phyloP scores from a whole-genome alignment of 2,329 filamentous ascomycete genomes.

The Colletotrichum spaethianum region DNA sequence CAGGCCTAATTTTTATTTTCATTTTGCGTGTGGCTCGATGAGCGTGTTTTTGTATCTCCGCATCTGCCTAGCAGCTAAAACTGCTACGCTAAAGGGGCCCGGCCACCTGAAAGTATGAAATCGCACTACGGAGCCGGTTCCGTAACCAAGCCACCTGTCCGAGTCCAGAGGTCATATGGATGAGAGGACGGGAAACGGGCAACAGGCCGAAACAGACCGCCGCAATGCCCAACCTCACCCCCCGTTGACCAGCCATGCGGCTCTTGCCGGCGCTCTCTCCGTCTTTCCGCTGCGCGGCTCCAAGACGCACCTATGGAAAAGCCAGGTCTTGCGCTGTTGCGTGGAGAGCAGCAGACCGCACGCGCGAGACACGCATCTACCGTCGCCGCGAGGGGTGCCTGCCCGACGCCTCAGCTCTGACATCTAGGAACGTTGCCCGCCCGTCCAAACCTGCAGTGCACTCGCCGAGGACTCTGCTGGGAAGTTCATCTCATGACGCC shows the following conservation, averaged over 20 bases:
- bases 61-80: not conserved
- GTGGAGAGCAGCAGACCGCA: not conserved
- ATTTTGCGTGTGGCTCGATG: not conserved
- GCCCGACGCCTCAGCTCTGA: not conserved
- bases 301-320: not conserved
- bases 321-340: not conserved
- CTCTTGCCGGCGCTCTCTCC: not conserved
- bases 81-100: too few relatives aligned
- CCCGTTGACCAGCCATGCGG: not conserved
- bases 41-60: not conserved
- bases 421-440: not conserved
- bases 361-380: not conserved
- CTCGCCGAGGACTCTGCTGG: not conserved
- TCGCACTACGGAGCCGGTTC: not conserved
- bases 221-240: not conserved
- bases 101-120: too few relatives aligned
- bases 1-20: not conserved
- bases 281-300: not conserved
- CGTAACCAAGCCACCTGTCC: not conserved
- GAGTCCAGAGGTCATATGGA: not conserved
- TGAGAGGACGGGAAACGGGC: not conserved
- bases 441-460: not conserved
- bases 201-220: not conserved
- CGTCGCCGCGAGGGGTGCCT: not conserved
- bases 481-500: not conserved